Conservation (phyloP, 768 basidiomycete species). For the Suillus ampliporus region DNA sequence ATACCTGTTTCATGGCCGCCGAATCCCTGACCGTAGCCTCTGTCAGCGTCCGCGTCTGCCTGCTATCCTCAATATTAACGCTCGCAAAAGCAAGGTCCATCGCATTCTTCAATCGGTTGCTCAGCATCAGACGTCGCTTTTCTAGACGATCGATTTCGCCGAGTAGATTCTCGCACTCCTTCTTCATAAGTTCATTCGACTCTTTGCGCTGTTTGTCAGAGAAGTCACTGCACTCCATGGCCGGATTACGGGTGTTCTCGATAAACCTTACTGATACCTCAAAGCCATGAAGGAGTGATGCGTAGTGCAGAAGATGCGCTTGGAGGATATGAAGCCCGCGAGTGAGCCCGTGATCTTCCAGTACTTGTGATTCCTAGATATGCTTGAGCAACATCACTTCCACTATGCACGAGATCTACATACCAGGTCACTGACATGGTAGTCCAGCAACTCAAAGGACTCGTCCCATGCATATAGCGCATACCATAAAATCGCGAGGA, state of each 20-base stretch:
- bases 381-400: not conserved
- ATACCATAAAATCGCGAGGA: conserved; percentile 62
- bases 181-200: conserved; percentile 44
- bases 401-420: conserved; percentile 18
- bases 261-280: conserved; percentile 57
- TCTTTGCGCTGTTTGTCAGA: conserved; percentile 12
- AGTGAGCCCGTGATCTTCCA: conserved; percentile 48
- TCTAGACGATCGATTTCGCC: conserved; percentile 57
- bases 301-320: conserved; percentile 63
- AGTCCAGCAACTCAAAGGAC: conserved; percentile 54
- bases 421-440: conserved; percentile 57
- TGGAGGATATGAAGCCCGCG: conserved; percentile 60
- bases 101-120: conserved; percentile 37
- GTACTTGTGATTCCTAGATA: conserved; percentile 50
- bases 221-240: conserved; percentile 40
- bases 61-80: conserved; percentile 63
- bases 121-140: conserved; percentile 34
- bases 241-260: conserved; percentile 52
- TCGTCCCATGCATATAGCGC: conserved; percentile 69
- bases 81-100: conserved; percentile 54
- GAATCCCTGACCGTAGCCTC: conserved; percentile 49
- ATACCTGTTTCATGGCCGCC: conserved; percentile 43
- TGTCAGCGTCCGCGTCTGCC: conserved; percentile 56
- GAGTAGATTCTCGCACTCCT: conserved; percentile 53
- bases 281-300: conserved; percentile 58